Evolutionary conservation across 2,329 filamentous ascomycete species (phyloP), one percentile per base, ranked within the genome.

Genomic region (Ophidiomyces ophidiicola): DNA sequence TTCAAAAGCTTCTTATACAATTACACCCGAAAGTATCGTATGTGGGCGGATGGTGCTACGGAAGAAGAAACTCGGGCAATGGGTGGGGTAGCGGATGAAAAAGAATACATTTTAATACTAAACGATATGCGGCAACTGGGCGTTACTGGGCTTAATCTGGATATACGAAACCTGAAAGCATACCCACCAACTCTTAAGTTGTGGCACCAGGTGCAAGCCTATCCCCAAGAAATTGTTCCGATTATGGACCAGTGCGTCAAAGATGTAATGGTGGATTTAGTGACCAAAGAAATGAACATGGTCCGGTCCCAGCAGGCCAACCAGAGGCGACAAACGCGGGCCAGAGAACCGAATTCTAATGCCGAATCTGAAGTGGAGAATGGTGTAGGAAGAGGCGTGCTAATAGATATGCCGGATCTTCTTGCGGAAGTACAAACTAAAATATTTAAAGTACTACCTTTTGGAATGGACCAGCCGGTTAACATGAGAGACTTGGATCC

Each of bases 401-500:
- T 49, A 46, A 25, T 63, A 51, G 48, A 73, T 45, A 76, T 76
- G 3, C 72, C 86, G 2, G 85, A 94, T 53, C 59, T 80, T 24
- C 69, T 76, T 44, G 76, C 78, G 46, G 85, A 88, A 55, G 84
- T 94, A 3, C 76, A 86, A 52, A 73, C 78, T 40, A 80, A 76
- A 47, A 74, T 77, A 10, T 98, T 90, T 59, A 80, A 88, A 53
- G 84, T 94, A 20, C 73, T 92, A 44, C 86, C 88, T 0, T 94
- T 87, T 57, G 87, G 87, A 5, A 66, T 96, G 32, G 87, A 94
- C 53, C 74, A 78, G 47, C 80, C 80, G 0, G 83, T 87, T 48
- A 98, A 98, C 52, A 71, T 98, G 66, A 78, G 90, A 62, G 90
- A 96, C 45, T 71, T 98, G 24, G 93, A 98, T 56, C 90, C 90